Percentiles rank a stretch among this genome's conserved stretches.
Evolutionary conservation across 805 yeast genomes (phyloP).

Genomic region (Suhomyces faveliae): DNA sequence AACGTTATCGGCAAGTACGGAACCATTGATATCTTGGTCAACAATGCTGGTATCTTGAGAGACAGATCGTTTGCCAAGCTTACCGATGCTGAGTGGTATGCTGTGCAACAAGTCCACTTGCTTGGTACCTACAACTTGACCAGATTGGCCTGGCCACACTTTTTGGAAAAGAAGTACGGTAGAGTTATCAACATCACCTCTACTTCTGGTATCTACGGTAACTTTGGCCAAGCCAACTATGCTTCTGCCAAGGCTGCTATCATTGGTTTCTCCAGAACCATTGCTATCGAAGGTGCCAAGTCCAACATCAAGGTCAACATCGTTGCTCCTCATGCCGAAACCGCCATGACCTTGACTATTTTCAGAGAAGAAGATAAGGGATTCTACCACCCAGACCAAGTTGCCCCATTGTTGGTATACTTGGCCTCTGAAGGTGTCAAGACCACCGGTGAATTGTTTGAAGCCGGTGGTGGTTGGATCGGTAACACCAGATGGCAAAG

Average conservation of each 20-base stretch:
- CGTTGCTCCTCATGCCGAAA: constrained; percentile 97
- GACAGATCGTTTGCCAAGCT: constrained; percentile 86
- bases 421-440: constrained; percentile 73
- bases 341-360: constrained; percentile 92
- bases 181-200: constrained; percentile 86
- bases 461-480: constrained; percentile 96
- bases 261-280: constrained; percentile 77
- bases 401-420: constrained; percentile 84
- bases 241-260: constrained; percentile 91
- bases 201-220: constrained; percentile 96
- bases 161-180: constrained; percentile 75
- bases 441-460: constrained; percentile 78
- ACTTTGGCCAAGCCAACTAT: constrained; percentile 96
- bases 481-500: constrained; percentile 96
- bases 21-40: constrained; percentile 77
- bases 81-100: constrained; percentile 80
- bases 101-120: constrained; percentile 78
- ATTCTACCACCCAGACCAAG: constrained; percentile 81
- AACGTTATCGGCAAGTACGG: constrained; percentile 78
- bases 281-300: constrained; percentile 89
- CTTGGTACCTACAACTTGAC: constrained; percentile 77
- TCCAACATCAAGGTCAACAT: constrained; percentile 71
- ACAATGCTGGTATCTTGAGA: constrained; percentile 93
- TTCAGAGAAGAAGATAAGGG: constrained; percentile 78
- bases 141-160: constrained; percentile 91